Evolutionary conservation across 805 yeast species (phyloP), one percentile per base, ranked within the genome.

Genomic region (Pichia exigua): DNA sequence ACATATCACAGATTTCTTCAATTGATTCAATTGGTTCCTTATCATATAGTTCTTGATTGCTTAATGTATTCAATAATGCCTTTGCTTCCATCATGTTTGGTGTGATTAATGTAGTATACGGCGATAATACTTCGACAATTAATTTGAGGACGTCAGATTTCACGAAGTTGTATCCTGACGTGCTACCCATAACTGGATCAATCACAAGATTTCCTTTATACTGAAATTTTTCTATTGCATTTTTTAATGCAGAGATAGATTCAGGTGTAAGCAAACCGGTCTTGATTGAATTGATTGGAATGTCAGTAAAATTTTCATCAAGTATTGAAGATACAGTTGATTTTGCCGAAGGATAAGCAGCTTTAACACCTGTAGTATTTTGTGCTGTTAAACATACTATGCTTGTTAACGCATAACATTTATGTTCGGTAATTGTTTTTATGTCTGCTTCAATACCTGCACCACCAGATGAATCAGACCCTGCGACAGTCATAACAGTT

Each of bases 391-490:
- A 66, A 0, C 90, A 92, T 3, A 90, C 77, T 44, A 87, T 81
- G 60, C 89, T 82, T 0, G 94, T 85, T 65, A 84, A 67, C 0
- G 85, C 96, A 62, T 83, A 89, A 45, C 88, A 88, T n/a, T 79
- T 78, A 61, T 86, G 88, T 1, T 85, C 87, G 2, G 86, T 75
- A 50, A 89, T 78, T 1, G 96, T 82, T 67, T 89, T 89, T 42
- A 89, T 63, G 65, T 89, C 97, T 0, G 96, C 96, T 65, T 89
- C 96, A 45, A 89, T 82, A 3, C 97, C 97, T 1, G 97, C 96
- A 9, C 96, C 96, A 3, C 96, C 97, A 3, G 94, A 84, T 42
- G 83, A 78, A 64, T 89, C 97, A 0, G 92, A 83, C 0, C 96
- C 96, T 2, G 90, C 89, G 44, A 77, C 69, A 0, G 78, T 72